Evolutionary conservation across 768 basidiomycete species (phyloP), one percentile per base, ranked within the genome.

Genomic region (Russula abietina): DNA sequence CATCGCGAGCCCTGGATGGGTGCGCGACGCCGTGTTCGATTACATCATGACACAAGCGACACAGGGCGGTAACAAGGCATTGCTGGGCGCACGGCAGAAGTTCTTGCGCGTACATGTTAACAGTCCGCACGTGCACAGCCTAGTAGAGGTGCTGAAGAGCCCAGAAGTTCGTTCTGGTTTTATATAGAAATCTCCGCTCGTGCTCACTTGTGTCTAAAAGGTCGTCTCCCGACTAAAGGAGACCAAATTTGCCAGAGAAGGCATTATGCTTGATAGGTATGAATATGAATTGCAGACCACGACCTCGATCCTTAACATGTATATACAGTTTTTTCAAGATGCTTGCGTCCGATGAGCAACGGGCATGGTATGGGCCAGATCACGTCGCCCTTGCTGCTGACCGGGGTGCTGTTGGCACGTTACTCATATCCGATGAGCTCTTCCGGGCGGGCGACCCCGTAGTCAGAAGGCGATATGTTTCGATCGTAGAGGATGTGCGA

Each of bases 301-400:
- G 36, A 11, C 17, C 14, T 8, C 26, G 4, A 33, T 33, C 57
- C 26, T 38, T 50, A 9, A 19, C 36, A 58, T 55, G 12, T 22
- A 28, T 11, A 38, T 36, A 2, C 67, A 98, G 95, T 68, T 99
- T 99, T 77, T 94, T 94, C 78, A 99, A 98, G 74, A 98, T 95
- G 93, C 83, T 98, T 32, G 93, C 89, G 0, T 82, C 81, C 1
- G 95, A 99, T 69, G 95, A 98, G 73, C 86, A 95, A 78, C 82
- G 97, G 59, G 97, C 97, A 5, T 99, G 97, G 97, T 99, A 99
- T 73, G 97, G 96, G 1, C 92, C 95, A 14, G 87, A 91, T 54
- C 97, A 99, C 73, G 97, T 99, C 59, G 79, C 81, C 55, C 80
- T 97, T 24, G 97, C 97, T 4, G 88, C 91, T 39, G 91, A 95